A percentile compares a stretch with the other conserved stretches of the same genome.
Conservation (phyloP, 768 basidiomycete genomes). For the Chalciporus pseudorubinellus region DNA sequence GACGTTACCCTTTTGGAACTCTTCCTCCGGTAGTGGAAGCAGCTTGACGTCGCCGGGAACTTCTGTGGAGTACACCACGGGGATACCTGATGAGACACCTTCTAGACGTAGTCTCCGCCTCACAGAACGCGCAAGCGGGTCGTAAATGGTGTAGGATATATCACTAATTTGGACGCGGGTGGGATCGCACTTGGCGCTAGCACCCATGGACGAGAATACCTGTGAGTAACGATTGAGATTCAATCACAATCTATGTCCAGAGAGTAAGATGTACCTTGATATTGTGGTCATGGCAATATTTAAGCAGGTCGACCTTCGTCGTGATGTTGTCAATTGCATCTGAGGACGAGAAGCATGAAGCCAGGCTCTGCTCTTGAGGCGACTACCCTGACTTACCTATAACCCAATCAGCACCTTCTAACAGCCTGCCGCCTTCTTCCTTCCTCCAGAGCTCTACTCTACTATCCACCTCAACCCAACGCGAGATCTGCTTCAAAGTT, state of each 20-base stretch:
- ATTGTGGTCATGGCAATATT: slow-evolving; percentile 75
- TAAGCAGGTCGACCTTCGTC: slow-evolving; percentile 92
- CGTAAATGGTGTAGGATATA: slow-evolving; percentile 89
- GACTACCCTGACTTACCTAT: slow-evolving; percentile 55
- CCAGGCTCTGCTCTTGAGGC: neutral
- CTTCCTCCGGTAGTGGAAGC: slow-evolving; percentile 87
- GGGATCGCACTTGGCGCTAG: slow-evolving; percentile 91
- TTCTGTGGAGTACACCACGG: slow-evolving; percentile 95
- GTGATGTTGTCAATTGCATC: slow-evolving; percentile 98
- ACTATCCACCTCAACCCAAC: slow-evolving; percentile 86
- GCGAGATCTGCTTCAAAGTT: slow-evolving; percentile 65
- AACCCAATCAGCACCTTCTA: slow-evolving; percentile 92
- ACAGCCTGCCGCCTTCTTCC: slow-evolving; percentile 67
- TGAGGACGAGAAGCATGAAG: slow-evolving; percentile 21
- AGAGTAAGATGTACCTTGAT: slow-evolving; percentile 59
- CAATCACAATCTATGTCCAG: neutral
- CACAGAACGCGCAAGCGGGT: slow-evolving; percentile 91
- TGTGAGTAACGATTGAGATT: slow-evolving; percentile 23
- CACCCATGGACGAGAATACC: slow-evolving; percentile 98
- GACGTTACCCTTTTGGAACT: slow-evolving; percentile 85
- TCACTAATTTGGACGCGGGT: slow-evolving; percentile 95
- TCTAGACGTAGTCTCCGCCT: slow-evolving; percentile 67
- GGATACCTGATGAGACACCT: slow-evolving; percentile 65
- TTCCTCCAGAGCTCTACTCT: slow-evolving; percentile 85
- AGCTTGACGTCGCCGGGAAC: slow-evolving; percentile 85